A percentile compares a stretch with the other conserved stretches of the same genome.
Evolutionary conservation across 306 rosid genomes (phyloP).

Genomic region (Mimosa bimucronata): DNA sequence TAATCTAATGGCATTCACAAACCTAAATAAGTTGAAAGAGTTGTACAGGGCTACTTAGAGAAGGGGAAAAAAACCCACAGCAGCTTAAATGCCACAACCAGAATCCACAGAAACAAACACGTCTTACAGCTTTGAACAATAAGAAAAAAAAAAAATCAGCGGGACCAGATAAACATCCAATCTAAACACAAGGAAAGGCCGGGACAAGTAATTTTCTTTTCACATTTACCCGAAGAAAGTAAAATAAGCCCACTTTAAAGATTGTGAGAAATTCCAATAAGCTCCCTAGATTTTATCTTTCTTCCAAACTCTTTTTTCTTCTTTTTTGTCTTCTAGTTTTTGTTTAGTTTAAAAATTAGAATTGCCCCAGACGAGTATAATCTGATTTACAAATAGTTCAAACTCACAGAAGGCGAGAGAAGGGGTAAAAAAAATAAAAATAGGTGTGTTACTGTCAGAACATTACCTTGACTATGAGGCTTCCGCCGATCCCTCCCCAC

Average conservation of each 20-base stretch:
- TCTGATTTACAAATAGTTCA: neutral
- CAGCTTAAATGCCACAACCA: neutral
- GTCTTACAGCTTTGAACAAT: neutral
- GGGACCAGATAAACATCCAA: neutral
- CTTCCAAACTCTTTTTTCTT: neutral
- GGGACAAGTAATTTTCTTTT: neutral
- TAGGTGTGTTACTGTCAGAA: slow-evolving; percentile 23
- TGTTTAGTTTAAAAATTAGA: slow-evolving; percentile 5
- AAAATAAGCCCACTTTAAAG: slow-evolving; percentile 16
- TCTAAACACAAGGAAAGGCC: neutral
- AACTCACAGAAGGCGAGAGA: slow-evolving; percentile 1
- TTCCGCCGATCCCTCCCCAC: slow-evolving; percentile 74
- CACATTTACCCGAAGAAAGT: slow-evolving; percentile 15
- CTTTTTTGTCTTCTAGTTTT: neutral
- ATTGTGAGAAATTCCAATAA: slow-evolving; percentile 11
- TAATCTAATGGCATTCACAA: neutral
- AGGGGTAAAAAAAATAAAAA: slow-evolving; percentile 10
- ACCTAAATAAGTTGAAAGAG: neutral
- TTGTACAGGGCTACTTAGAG: neutral
- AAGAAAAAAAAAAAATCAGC: neutral
- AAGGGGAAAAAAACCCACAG: neutral
- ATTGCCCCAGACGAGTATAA: neutral
- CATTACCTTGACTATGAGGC: slow-evolving; percentile 75
- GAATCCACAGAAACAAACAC: slow-evolving; percentile 32
- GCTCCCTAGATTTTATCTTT: slow-evolving; percentile 5